Evolutionary conservation across 2,329 filamentous ascomycete genomes (phyloP).

Genomic region (Ophiostoma himal-ulmi): DNA sequence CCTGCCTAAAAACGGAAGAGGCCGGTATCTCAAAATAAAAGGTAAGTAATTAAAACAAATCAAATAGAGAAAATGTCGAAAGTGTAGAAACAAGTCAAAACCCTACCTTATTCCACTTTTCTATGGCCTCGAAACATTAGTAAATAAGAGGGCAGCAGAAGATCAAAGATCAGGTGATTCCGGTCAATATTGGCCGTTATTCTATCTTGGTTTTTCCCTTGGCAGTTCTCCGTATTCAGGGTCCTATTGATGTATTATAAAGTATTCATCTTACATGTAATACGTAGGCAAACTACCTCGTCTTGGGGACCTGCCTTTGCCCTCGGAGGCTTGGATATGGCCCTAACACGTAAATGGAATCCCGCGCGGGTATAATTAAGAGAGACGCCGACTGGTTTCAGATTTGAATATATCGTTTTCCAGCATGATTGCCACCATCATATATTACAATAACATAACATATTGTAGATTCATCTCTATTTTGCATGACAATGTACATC

Average conservation of each 20-base stretch:
- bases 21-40: background rate
- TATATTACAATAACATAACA: background rate
- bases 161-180: conserved; percentile 2
- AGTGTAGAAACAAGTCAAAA: too few relatives aligned
- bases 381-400: background rate
- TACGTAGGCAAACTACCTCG: background rate
- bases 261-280: background rate
- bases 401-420: background rate
- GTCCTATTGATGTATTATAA: background rate
- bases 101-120: background rate
- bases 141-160: background rate
- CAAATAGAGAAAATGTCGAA: background rate
- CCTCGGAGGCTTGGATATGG: background rate
- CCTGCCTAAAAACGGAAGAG: background rate
- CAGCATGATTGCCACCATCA: background rate
- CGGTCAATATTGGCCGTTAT: background rate
- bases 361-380: background rate
- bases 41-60: background rate
- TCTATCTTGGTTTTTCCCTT: background rate
- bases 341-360: background rate
- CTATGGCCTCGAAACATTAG: background rate
- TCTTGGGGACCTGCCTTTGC: background rate
- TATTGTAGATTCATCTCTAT: background rate
- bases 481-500: background rate
- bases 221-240: background rate